A percentile compares a stretch with the other conserved stretches of the same genome.
These are phyloP conservation scores for Diatrype stigma DNA, from an alignment of 2,329 filamentous ascomycete species.

Conservation along the genomic window DNA sequence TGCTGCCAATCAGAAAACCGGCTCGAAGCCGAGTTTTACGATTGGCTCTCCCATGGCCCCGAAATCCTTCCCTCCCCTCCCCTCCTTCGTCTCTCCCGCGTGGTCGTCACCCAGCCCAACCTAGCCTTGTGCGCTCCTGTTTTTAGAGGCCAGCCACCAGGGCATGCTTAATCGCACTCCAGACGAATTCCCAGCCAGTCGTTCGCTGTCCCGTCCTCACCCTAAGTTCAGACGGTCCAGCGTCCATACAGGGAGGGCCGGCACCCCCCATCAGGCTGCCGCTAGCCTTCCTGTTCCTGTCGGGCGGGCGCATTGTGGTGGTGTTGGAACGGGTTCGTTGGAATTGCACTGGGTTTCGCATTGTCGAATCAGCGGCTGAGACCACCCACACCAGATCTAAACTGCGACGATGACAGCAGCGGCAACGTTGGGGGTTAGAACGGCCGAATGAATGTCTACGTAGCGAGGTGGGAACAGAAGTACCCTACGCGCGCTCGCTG, in stretches of 20 bases:
- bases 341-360: constrained; percentile 8
- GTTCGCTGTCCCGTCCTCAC: constrained; percentile 6
- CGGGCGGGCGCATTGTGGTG: constrained; percentile 14
- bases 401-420: not conserved
- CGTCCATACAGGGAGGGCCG: constrained; percentile 11
- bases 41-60: constrained; percentile 17
- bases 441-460: too few species aligned
- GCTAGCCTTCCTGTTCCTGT: constrained; percentile 17
- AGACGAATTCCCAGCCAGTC: constrained; percentile 15
- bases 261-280: constrained; percentile 16
- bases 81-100: not conserved
- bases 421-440: not conserved
- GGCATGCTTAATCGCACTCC: constrained; percentile 11
- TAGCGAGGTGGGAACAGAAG: not conserved
- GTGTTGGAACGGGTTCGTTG: constrained; percentile 8
- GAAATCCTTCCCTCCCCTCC: constrained; percentile 3
- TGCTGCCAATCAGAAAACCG: constrained; percentile 23
- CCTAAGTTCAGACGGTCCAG: constrained; percentile 2
- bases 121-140: constrained; percentile 7
- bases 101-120: constrained; percentile 5
- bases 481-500: too few species aligned
- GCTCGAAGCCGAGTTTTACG: constrained; percentile 12
- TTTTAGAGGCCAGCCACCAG: not conserved
- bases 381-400: constrained; percentile 4
- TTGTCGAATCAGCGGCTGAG: constrained; percentile 16